Conservation (phyloP, 305 asterid species). For the Petunia hybrid region DNA sequence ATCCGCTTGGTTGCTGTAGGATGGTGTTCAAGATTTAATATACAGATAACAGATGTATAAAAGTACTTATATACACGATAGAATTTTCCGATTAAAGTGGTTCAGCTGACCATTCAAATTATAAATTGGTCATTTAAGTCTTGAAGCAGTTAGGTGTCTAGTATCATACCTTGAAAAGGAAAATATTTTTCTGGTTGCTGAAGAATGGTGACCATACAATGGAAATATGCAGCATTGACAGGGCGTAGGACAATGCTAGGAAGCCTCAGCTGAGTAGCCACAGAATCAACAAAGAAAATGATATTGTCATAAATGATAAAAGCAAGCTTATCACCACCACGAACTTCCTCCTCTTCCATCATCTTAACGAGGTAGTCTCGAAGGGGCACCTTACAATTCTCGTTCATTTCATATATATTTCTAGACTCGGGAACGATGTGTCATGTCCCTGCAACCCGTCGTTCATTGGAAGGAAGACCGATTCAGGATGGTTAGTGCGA, state of each 20-base stretch:
- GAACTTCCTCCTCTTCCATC: constrained; percentile 22
- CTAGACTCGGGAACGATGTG: not conserved
- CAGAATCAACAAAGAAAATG: constrained; percentile 33
- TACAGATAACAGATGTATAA: too few species aligned
- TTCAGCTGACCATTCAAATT: too few species aligned
- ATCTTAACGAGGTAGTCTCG: not conserved
- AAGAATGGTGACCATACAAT: not conserved
- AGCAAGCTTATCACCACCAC: not conserved
- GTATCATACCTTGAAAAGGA: constrained; percentile 28
- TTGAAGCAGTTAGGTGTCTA: not conserved
- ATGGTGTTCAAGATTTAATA: too few species aligned
- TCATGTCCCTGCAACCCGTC: constrained; percentile 1
- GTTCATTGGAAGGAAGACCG: constrained; percentile 23
- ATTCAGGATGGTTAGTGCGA: not conserved
- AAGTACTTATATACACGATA: not conserved
- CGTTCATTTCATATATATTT: not conserved
- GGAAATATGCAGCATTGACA: constrained; percentile 23
- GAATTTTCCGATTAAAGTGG: not conserved
- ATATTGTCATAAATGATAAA: constrained; percentile 36
- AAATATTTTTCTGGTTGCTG: not conserved
- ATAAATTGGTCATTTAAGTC: not conserved
- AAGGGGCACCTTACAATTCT: constrained; percentile 25
- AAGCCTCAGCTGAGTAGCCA: constrained; percentile 22
- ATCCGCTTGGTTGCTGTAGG: too few species aligned
- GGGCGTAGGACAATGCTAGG: constrained; percentile 29